Evolutionary conservation across 1,284 basidiomycete genomes (phyloP), one percentile per base, ranked within the genome.

Genomic region (Pseudozyma sp.): DNA sequence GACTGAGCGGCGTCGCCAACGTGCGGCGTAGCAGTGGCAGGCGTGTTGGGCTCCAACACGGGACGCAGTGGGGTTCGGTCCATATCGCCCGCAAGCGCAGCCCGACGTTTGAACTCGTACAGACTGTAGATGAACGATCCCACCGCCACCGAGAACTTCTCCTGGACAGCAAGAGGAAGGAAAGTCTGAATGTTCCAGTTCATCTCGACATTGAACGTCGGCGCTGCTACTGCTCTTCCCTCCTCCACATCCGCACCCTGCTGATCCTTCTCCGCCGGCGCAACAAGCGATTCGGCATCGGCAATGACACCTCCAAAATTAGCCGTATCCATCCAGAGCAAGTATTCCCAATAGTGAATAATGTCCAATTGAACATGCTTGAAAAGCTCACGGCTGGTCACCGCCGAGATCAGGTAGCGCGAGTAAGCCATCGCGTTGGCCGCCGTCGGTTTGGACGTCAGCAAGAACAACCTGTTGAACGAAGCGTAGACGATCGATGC

Each of bases 401-500:
- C 93, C 0, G 97, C 96, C 0, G 92, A 92, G 18, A 92, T 91
- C 80, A 99, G 73, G 85, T 99, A 98, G 35, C 92, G 94, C 1
- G 94, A 94, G 84, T 98, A 99, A 0, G 97, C 97, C 76, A 92
- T 90, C 0, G 97, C 97, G 8, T 93, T 95, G 11, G 94, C 94
- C 0, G 96, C 94, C 34, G 88, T 87, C 6, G 97, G 96, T 86
- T 99, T 99, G 45, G 92, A 92, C 0, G 97, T 99, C 4, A 96
- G 91, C 31, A 99, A 89, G 66, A 97, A 89, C 65, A 99, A 91
- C 12, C 91, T 90, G 74, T 92, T 92, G 85, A 98, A 95, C 83
- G 97, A 94, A n/a, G 95, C 96, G 73, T 95, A 95, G 31, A 99
- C 90, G 59, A 99, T 91, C 63, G 47, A 59, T 0, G 95, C 95